These are phyloP conservation scores for Amaranthus cruentus DNA, from an alignment of 148 eudicot species.

Conservation along the genomic window DNA sequence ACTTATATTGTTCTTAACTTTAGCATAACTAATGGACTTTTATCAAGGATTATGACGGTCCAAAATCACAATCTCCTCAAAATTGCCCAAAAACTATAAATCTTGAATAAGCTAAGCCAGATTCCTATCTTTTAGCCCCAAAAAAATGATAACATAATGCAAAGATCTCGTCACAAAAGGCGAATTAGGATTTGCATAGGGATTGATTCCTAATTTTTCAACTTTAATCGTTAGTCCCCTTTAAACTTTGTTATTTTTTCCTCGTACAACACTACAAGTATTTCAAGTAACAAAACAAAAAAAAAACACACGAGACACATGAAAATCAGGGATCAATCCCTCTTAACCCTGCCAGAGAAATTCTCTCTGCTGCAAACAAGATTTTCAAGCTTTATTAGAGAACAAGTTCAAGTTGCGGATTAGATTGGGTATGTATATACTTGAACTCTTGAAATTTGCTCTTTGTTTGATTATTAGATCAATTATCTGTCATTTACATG, in stretches of 20 bases:
- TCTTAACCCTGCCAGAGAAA: neutral
- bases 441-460: neutral
- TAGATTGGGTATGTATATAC: neutral
- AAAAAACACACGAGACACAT: neutral
- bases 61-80: neutral
- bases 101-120: neutral
- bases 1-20: too few relatives aligned
- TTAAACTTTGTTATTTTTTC: neutral
- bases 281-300: too few relatives aligned
- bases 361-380: neutral
- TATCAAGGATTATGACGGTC: too few relatives aligned
- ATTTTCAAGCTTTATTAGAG: neutral
- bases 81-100: neutral
- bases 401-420: neutral
- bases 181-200: neutral
- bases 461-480: neutral
- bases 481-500: neutral
- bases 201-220: too few relatives aligned
- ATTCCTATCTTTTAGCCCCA: neutral
- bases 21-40: too few relatives aligned
- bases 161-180: neutral
- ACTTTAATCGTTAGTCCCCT: neutral
- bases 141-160: neutral
- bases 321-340: neutral
- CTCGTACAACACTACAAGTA: too few relatives aligned